Base-by-base conservation (phyloP, 768 basidiomycete genomes). In the Trametes cinnabarina region DNA sequence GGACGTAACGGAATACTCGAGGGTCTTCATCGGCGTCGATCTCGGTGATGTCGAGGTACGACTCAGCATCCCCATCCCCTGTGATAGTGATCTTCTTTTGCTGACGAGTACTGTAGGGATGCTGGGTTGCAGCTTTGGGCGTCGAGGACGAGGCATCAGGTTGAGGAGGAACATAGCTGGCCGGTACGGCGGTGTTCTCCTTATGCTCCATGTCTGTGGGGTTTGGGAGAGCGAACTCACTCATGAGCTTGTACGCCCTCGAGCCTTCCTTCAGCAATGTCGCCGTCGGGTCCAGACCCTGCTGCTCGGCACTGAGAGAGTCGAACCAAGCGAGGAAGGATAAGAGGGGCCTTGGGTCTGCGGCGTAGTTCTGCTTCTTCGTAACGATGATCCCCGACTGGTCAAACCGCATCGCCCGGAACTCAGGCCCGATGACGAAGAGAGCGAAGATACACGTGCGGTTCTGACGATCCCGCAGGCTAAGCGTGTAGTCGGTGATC, bases 391-490 rank as follows among this genome's bases (percentile, higher is more conserved):
- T 25, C 0, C 52, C 47, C 2, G 47, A 43, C 1, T 47, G 39
- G 39, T 60, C 58, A 46, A 51, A 55, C 7, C 37, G 46, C 26
- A 59, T n/a, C 3, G 20, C n/a, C 12, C 58, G 44, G 40, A 49
- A 47, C 28, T 41, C 35, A 5, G 15, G 11, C 8, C 51, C 57
- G 30, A 40, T 28, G 30, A 59, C 41, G 32, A 59, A 14, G 28
- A 50, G 58, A 32, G 44, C 54, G 34, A 43, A 59, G 47, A 59
- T 46, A 8, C 46, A 51, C 3, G 17, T 19, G 28, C 52, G 58
- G 12, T 59, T 51, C n/a, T 59, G 58, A 7, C 30, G 14, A 37
- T n/a, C 22, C 32, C 53, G 43, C 17, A 59, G n/a, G 14, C 34
- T 19, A 20, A 54, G 51, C 15, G 51, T 52, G 32, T 54, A 44